A percentile compares a stretch with the other conserved stretches of the same genome.
Conservation (phyloP, 2,329 filamentous ascomycete species). For the Fusarium sp. region DNA sequence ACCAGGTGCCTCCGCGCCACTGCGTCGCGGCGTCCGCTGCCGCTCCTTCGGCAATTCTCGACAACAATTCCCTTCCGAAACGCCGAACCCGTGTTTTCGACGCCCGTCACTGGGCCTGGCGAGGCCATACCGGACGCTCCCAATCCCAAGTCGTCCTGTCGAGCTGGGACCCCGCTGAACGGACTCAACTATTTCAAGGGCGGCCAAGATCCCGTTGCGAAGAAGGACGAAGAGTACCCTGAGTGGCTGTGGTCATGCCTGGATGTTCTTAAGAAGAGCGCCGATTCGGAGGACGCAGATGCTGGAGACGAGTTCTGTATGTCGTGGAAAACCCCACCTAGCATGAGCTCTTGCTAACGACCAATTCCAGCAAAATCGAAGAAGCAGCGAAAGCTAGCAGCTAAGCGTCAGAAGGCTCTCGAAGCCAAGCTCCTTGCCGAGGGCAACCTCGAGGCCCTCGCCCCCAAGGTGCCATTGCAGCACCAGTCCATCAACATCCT, state of each 20-base stretch:
- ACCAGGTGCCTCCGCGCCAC: conserved; percentile 62
- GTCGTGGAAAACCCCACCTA: conserved; percentile 48
- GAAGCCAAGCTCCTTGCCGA: conserved; percentile 72
- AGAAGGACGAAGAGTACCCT: conserved; percentile 81
- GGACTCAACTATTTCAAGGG: conserved; percentile 85
- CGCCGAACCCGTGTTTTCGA: conserved; percentile 53
- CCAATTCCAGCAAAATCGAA: conserved; percentile 78
- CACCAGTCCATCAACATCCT: conserved; percentile 84
- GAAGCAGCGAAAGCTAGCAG: conserved; percentile 79
- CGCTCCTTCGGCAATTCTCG: conserved; percentile 54
- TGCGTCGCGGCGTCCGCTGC: conserved; percentile 46
- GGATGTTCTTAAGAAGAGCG: conserved; percentile 67
- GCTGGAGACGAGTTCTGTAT: conserved; percentile 84
- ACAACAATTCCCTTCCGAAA: conserved; percentile 51
- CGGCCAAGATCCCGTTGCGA: conserved; percentile 77
- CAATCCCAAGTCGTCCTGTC: conserved; percentile 62
- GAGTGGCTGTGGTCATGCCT: conserved; percentile 83
- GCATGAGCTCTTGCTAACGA: conserved; percentile 25
- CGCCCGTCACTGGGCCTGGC: conserved; percentile 47
- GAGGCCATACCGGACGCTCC: conserved; percentile 47
- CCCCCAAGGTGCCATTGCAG: conserved; percentile 78
- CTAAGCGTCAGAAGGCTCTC: conserved; percentile 68
- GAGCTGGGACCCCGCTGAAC: conserved; percentile 75
- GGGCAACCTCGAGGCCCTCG: conserved; percentile 74
- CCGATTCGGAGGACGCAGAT: conserved; percentile 61